phyloP scores from a whole-genome alignment of 2,329 filamentous ascomycete genomes.

The Cytospora leucostoma region DNA sequence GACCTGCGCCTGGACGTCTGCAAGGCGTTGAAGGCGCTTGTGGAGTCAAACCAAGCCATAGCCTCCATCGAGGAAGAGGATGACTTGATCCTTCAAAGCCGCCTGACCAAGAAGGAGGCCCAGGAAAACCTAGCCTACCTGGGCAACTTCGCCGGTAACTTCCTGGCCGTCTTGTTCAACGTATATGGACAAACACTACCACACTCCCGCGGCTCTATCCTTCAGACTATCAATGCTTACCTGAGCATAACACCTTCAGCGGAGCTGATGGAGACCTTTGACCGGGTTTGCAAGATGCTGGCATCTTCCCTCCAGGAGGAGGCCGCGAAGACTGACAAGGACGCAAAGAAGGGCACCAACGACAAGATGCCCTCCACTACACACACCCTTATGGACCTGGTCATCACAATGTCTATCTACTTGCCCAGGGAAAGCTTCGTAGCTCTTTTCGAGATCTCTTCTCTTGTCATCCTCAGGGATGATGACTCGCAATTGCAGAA shows the following conservation, averaged over 20 bases:
- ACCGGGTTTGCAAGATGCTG: conserved; percentile 82
- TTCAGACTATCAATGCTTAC: conserved; percentile 94
- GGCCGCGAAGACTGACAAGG: conserved; percentile 58
- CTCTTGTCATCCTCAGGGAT: conserved; percentile 76
- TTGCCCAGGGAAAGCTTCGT: conserved; percentile 84
- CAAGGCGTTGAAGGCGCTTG: conserved; percentile 78
- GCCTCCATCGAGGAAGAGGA: conserved; percentile 69
- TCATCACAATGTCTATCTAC: conserved; percentile 95
- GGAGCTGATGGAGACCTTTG: conserved; percentile 86
- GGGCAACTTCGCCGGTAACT: conserved; percentile 76
- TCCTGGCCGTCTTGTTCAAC: conserved; percentile 97
- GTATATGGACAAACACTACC: conserved; percentile 96
- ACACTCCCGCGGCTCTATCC: conserved; percentile 84
- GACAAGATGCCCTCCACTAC: conserved; percentile 86
- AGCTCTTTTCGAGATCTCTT: conserved; percentile 82
- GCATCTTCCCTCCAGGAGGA: conserved; percentile 65
- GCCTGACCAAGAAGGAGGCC: conserved; percentile 74
- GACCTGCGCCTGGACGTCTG: conserved; percentile 87
- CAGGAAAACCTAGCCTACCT: conserved; percentile 81
- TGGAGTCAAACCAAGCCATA: conserved; percentile 89
- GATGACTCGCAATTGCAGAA: conserved; percentile 93
- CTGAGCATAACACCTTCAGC: conserved; percentile 78
- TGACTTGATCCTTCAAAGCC: conserved; percentile 73
- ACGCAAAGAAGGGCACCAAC: conserved; percentile 61
- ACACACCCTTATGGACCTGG: conserved; percentile 93